Conservation (phyloP, 2,329 filamentous ascomycete species). For the Teratosphaeria destructans region DNA sequence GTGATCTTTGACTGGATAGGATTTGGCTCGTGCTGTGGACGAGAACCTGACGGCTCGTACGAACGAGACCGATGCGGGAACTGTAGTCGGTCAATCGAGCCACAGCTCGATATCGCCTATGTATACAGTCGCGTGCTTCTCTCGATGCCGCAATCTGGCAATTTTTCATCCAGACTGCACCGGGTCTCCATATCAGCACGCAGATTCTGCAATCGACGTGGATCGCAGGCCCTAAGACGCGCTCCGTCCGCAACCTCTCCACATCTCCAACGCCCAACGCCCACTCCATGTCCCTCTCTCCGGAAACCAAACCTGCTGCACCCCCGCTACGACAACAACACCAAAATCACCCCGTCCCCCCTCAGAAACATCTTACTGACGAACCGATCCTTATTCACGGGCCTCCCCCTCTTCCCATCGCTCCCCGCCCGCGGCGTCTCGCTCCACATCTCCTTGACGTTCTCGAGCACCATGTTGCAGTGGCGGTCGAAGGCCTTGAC, state of each 20-base stretch:
- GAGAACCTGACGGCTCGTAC: too few species aligned
- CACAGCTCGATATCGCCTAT: too few species aligned
- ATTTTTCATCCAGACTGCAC: background rate
- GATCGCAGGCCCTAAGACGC: background rate
- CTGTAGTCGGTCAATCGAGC: too few species aligned
- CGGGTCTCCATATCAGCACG: background rate
- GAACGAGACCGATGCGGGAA: too few species aligned
- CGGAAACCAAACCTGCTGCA: too few species aligned
- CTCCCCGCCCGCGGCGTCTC: slow-evolving; percentile 68
- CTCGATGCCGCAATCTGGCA: too few species aligned
- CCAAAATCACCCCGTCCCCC: slow-evolving; percentile 79
- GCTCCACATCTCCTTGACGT: slow-evolving; percentile 99
- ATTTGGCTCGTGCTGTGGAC: background rate
- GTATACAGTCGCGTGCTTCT: too few species aligned
- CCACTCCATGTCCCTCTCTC: background rate
- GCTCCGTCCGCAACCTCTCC: background rate
- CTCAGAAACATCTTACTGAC: slow-evolving; percentile 96
- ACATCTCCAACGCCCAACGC: background rate
- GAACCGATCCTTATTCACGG: slow-evolving; percentile 95
- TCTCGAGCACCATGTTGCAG: slow-evolving; percentile 98
- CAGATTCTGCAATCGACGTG: background rate
- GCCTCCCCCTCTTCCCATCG: slow-evolving; percentile 76
- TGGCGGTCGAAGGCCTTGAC: slow-evolving; percentile 98
- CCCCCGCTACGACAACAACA: slow-evolving; percentile 45
- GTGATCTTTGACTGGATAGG: background rate